phyloP scores from a whole-genome alignment of 805 yeast species.

The Ogataea ganodermae region DNA sequence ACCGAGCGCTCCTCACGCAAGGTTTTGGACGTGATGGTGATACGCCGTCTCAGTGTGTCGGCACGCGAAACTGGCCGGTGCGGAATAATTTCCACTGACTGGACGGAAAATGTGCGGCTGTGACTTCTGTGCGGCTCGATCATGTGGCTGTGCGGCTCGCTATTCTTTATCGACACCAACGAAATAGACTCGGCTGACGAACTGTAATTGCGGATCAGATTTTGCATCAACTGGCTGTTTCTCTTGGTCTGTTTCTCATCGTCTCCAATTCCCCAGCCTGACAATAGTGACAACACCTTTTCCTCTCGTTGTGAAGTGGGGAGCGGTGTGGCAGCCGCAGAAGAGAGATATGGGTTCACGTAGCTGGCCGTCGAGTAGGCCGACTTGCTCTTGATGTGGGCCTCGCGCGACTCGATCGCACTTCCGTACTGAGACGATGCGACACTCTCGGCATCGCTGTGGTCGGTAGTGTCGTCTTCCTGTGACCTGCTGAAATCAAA shows the following conservation, averaged over 20 bases:
- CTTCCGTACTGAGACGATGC: slow-evolving; percentile 11
- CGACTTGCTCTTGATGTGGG: not conserved
- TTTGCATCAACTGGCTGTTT: slow-evolving; percentile 14
- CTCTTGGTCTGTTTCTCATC: slow-evolving; percentile 10
- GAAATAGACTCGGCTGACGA: slow-evolving; percentile 3
- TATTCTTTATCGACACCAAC: not conserved
- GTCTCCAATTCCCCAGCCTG: slow-evolving; percentile 16
- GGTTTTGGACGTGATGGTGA: slow-evolving; percentile 16
- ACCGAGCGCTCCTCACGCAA: slow-evolving; percentile 1
- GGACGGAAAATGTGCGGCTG: not conserved
- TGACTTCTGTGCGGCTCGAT: not conserved
- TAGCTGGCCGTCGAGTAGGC: slow-evolving; percentile 4
- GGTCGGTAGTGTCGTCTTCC: not conserved
- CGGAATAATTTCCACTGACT: slow-evolving; percentile 8
- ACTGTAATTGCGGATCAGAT: slow-evolving; percentile 12
- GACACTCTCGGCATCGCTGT: slow-evolving; percentile 2
- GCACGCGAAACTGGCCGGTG: slow-evolving; percentile 13
- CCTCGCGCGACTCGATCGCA: not conserved
- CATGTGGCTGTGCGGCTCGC: not conserved
- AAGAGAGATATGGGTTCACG: slow-evolving; percentile 11
- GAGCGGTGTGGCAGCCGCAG: not conserved
- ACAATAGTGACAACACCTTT: slow-evolving; percentile 13
- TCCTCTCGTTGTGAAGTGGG: slow-evolving; percentile 2
- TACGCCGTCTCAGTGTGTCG: slow-evolving; percentile 16
- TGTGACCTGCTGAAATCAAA: not conserved